phyloP scores from a whole-genome alignment of 495 filamentous ascomycete genomes.

The Talaromyces borbonicus region DNA sequence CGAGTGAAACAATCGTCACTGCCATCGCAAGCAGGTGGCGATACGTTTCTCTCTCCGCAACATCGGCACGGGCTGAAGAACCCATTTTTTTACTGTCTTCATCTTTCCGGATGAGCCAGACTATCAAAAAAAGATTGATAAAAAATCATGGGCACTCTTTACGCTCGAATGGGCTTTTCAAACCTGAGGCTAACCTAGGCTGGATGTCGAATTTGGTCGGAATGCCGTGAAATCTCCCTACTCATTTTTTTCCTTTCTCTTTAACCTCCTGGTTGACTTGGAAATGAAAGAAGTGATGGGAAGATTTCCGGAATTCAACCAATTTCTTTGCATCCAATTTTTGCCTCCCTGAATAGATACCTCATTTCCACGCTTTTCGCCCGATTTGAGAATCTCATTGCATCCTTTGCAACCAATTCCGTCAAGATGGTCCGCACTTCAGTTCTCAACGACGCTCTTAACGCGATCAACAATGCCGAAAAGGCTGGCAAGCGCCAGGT shows the following conservation, averaged over 20 bases:
- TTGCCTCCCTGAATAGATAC: constrained; percentile 48
- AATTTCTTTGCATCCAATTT: background rate
- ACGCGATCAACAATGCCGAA: constrained; percentile 99
- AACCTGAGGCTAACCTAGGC: constrained; percentile 44
- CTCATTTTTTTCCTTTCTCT: constrained; percentile 11
- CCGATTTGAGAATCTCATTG: constrained; percentile 77
- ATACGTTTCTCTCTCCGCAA: constrained; percentile 63
- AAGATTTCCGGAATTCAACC: background rate
- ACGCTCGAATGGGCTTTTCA: constrained; percentile 44
- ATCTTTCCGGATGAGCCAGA: constrained; percentile 8
- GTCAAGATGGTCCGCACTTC: constrained; percentile 96
- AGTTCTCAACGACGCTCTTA: constrained; percentile 98
- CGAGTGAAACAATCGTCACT: constrained; percentile 37
- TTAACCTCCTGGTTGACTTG: no score
- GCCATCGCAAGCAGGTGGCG: constrained; percentile 25
- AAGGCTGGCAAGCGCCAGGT: constrained; percentile 98
- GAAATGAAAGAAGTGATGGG: background rate
- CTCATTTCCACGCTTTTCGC: constrained; percentile 49
- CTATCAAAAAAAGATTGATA: constrained; percentile 12
- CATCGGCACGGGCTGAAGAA: constrained; percentile 79
- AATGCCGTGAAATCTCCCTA: constrained; percentile 49
- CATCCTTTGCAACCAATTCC: constrained; percentile 28
- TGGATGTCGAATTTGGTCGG: constrained; percentile 66
- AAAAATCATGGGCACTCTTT: constrained; percentile 86
- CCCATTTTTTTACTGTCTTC: constrained; percentile 63